A percentile compares a stretch with the other conserved stretches of the same genome.
Conservation (phyloP, 2,329 filamentous ascomycete genomes). For the Exserohilum rostratum region DNA sequence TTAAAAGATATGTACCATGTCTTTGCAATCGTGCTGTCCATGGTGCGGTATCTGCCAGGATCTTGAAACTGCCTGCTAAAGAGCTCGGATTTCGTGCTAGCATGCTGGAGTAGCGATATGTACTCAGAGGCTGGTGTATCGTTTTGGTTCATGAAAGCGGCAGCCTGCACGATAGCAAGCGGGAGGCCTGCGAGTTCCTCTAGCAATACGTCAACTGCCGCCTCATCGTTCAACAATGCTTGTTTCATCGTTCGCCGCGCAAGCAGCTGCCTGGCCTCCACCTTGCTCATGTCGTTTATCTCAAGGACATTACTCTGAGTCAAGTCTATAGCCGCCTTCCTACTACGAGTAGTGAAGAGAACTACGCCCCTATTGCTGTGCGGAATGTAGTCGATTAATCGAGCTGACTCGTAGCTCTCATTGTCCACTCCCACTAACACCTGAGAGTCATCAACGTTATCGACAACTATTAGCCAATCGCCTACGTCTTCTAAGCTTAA, state of each 20-base stretch:
- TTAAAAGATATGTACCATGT: slow-evolving; percentile 50
- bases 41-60: slow-evolving; percentile 32
- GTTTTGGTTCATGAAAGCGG: slow-evolving; percentile 35
- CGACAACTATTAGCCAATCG: slow-evolving; percentile 54
- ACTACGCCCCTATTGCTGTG: slow-evolving; percentile 37
- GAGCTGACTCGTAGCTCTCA: neutral
- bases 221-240: slow-evolving; percentile 16
- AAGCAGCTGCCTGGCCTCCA: slow-evolving; percentile 16
- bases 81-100: slow-evolving; percentile 35
- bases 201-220: slow-evolving; percentile 32
- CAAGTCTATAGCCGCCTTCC: slow-evolving; percentile 18
- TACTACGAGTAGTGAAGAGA: slow-evolving; percentile 37
- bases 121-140: slow-evolving; percentile 18
- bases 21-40: slow-evolving; percentile 42
- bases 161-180: slow-evolving; percentile 19
- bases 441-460: slow-evolving; percentile 53
- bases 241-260: slow-evolving; percentile 8
- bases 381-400: slow-evolving; percentile 41
- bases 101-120: slow-evolving; percentile 24
- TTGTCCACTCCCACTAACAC: slow-evolving; percentile 30
- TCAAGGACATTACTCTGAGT: slow-evolving; percentile 21
- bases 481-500: slow-evolving; percentile 35
- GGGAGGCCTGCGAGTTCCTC: slow-evolving; percentile 25
- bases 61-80: slow-evolving; percentile 45
- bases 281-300: slow-evolving; percentile 26